Percentiles rank a stretch among this genome's conserved stretches.
Evolutionary conservation across 2,329 filamentous ascomycete species (phyloP).

Genomic region (Apiospora aurea): DNA sequence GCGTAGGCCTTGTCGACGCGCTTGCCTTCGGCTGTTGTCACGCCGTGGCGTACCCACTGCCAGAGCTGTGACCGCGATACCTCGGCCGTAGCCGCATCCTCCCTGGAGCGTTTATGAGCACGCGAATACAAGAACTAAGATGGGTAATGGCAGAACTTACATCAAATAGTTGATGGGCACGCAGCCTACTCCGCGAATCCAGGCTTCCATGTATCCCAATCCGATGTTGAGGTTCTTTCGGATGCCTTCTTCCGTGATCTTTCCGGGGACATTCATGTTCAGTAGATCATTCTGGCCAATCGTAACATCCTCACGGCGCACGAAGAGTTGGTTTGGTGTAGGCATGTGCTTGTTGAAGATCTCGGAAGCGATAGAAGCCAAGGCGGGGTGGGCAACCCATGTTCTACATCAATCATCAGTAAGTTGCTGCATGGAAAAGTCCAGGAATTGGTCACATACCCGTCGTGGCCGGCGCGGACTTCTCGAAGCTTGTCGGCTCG

Average conservation of each 20-base stretch:
- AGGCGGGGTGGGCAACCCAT: constrained; percentile 96
- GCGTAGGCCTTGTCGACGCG: constrained; percentile 92
- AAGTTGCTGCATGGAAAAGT: neutral
- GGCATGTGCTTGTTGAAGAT: constrained; percentile 99
- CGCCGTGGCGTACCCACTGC: constrained; percentile 85
- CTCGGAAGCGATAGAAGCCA: constrained; percentile 86
- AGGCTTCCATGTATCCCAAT: constrained; percentile 97
- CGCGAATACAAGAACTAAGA: too few species aligned
- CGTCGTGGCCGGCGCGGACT: constrained; percentile 93
- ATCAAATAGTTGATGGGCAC: constrained; percentile 98
- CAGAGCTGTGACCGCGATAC: constrained; percentile 93
- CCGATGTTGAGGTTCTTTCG: constrained; percentile 98
- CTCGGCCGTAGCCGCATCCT: constrained; percentile 96
- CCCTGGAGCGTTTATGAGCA: constrained; percentile 51
- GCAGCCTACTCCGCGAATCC: constrained; percentile 92
- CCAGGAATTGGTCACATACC: constrained; percentile 45
- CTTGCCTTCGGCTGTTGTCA: constrained; percentile 86
- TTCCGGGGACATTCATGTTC: constrained; percentile 89
- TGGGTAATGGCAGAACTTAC: constrained; percentile 52
- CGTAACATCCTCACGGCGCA: constrained; percentile 86
- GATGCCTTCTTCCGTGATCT: constrained; percentile 92
- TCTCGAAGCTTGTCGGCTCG: constrained; percentile 96
- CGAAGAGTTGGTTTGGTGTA: constrained; percentile 93
- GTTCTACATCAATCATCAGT: constrained; percentile 53
- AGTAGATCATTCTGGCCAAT: constrained; percentile 89